phyloP scores from a whole-genome alignment of 768 basidiomycete species.

The Calocera viscosa region DNA sequence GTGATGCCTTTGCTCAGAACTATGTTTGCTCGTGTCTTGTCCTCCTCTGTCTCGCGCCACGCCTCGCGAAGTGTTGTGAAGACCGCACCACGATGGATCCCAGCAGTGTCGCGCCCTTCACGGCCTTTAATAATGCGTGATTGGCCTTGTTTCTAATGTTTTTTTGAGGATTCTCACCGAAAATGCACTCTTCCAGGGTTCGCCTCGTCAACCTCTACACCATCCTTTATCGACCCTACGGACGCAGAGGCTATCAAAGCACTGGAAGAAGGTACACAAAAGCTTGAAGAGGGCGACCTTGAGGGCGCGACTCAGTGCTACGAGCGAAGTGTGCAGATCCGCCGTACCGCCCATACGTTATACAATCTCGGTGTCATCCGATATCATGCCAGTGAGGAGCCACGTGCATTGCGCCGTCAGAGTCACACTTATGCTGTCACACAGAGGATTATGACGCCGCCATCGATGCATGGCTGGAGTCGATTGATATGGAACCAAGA shows the following conservation, averaged over 20 bases:
- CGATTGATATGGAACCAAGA: slow-evolving; percentile 64
- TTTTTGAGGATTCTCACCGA: background rate
- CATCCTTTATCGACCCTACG: slow-evolving; percentile 72
- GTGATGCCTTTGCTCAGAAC: too few species aligned
- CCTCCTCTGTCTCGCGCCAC: too few species aligned
- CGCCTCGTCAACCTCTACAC: slow-evolving; percentile 47
- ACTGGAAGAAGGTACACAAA: slow-evolving; percentile 70
- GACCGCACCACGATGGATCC: too few species aligned
- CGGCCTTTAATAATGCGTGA: background rate
- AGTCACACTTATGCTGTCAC: background rate
- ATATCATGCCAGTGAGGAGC: slow-evolving; percentile 67
- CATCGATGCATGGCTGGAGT: slow-evolving; percentile 76
- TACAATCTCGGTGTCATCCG: slow-evolving; percentile 85
- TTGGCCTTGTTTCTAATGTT: background rate
- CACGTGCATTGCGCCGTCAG: background rate
- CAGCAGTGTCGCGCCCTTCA: too few species aligned
- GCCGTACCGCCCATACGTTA: slow-evolving; percentile 48
- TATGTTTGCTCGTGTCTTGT: too few species aligned
- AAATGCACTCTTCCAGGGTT: background rate
- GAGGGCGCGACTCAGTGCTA: slow-evolving; percentile 65
- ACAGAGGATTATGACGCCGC: slow-evolving; percentile 81
- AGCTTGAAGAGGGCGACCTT: slow-evolving; percentile 77
- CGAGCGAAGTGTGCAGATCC: slow-evolving; percentile 66
- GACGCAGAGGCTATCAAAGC: slow-evolving; percentile 66
- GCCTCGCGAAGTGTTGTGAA: too few species aligned